Evolutionary conservation across 805 yeast species (phyloP).

Genomic region (Alloascoidea hylecoeti): DNA sequence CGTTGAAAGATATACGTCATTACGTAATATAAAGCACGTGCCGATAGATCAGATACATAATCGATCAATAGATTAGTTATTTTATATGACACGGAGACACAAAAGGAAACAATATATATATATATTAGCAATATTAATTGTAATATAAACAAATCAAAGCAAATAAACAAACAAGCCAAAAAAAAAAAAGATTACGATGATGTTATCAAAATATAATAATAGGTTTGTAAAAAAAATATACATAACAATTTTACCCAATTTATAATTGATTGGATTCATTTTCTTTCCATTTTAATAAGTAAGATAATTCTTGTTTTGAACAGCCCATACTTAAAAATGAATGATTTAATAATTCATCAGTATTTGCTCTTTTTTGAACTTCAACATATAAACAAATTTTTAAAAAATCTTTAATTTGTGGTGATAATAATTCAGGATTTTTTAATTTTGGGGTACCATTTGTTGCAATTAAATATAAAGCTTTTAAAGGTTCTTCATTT

Average conservation of each 20-base stretch:
- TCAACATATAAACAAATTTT: slow-evolving; percentile 72
- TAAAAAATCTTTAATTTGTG: slow-evolving; percentile 53
- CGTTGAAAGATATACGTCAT: no score
- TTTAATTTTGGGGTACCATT: slow-evolving; percentile 93
- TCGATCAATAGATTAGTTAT: no score
- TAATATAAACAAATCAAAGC: neutral
- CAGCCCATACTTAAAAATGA: slow-evolving; percentile 26
- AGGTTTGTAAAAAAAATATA: neutral
- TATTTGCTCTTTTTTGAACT: slow-evolving; percentile 67
- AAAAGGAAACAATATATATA: no score
- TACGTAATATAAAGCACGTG: no score
- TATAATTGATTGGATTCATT: neutral
- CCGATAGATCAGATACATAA: no score
- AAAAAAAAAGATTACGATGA: neutral
- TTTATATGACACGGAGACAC: no score
- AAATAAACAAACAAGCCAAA: neutral
- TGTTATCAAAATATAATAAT: no score
- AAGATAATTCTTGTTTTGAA: slow-evolving; percentile 8
- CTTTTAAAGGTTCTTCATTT: slow-evolving; percentile 91
- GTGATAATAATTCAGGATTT: slow-evolving; percentile 69
- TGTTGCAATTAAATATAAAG: slow-evolving; percentile 86
- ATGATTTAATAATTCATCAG: slow-evolving; percentile 56
- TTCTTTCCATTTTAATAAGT: neutral
- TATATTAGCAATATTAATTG: no score
- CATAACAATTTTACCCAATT: neutral